Percentiles rank a stretch among this genome's conserved stretches.
Evolutionary conservation across 768 basidiomycete genomes (phyloP).

Genomic region (Astraeus odoratus): DNA sequence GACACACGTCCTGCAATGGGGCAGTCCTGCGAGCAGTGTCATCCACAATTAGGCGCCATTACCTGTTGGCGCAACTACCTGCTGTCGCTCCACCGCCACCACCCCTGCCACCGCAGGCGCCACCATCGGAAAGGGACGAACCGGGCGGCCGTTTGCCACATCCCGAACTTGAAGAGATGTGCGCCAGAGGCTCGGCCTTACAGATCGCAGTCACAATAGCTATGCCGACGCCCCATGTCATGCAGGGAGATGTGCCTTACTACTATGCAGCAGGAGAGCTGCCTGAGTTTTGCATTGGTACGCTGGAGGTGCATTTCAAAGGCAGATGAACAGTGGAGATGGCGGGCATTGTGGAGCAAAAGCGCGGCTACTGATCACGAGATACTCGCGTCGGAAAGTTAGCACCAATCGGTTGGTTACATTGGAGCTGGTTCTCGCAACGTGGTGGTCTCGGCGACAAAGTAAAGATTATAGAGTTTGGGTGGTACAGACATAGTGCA

Average conservation of each 20-base stretch:
- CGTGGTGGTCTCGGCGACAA: too few species aligned
- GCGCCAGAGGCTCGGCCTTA: conserved; percentile 16
- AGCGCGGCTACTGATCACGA: too few species aligned
- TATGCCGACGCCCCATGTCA: conserved; percentile 29
- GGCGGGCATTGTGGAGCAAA: too few species aligned
- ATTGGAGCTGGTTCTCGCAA: too few species aligned
- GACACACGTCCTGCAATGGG: neutral
- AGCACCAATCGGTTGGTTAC: too few species aligned
- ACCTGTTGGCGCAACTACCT: neutral
- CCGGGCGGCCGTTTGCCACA: neutral
- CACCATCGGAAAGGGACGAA: neutral
- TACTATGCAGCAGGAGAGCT: conserved; percentile 19
- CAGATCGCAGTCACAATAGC: conserved; percentile 36
- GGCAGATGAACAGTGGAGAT: neutral
- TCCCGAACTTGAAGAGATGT: neutral
- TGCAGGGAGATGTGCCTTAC: neutral
- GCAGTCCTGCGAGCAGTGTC: neutral
- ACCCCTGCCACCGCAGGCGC: neutral
- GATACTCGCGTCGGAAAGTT: too few species aligned
- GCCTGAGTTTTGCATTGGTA: conserved; percentile 28
- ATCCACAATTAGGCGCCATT: neutral
- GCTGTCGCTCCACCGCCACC: neutral
- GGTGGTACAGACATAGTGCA: too few species aligned
- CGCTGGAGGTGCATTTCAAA: conserved; percentile 13
- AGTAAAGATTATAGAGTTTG: too few species aligned